phyloP scores from a whole-genome alignment of 495 filamentous ascomycete species.

The Aspergillus biplanus region DNA sequence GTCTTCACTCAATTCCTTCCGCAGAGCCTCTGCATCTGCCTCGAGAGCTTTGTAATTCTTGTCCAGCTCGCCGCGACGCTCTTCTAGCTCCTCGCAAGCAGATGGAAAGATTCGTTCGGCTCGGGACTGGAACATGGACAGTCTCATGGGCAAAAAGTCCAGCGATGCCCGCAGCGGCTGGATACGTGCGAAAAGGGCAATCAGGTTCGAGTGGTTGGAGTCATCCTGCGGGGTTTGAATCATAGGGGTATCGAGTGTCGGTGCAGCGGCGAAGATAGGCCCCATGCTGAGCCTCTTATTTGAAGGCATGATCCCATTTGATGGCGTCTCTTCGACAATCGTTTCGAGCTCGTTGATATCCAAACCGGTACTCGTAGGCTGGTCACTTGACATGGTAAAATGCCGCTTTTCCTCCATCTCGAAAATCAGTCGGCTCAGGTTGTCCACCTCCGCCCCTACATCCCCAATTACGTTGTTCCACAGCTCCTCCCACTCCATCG shows the following conservation, averaged over 20 bases:
- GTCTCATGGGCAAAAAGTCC: conserved; percentile 95
- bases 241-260: conserved; percentile 57
- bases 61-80: conserved; percentile 69
- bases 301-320: conserved; percentile 46
- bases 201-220: conserved; percentile 70
- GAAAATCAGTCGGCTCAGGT: conserved; percentile 79
- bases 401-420: conserved; percentile 96
- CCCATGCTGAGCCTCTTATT: conserved; percentile 72
- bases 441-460: conserved; percentile 88
- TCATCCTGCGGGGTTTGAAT: conserved; percentile 72
- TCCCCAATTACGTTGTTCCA: conserved; percentile 93
- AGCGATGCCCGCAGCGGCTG: conserved; percentile 90
- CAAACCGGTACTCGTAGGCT: conserved; percentile 57
- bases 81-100: conserved; percentile 85
- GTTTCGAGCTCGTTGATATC: conserved; percentile 92
- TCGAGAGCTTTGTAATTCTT: conserved; percentile 81
- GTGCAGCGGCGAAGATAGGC: conserved; percentile 57
- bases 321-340: conserved; percentile 86
- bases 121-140: conserved; percentile 79
- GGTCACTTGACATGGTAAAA: conserved; percentile 63
- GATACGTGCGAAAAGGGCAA: conserved; percentile 91
- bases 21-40: conserved; percentile 80
- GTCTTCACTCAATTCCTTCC: conserved; percentile 90
- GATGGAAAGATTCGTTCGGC: conserved; percentile 80
- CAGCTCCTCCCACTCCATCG: conserved; percentile 98